Evolutionary conservation across 2,329 filamentous ascomycete species (phyloP), one percentile per base, ranked within the genome.

Genomic region (Fusarium verticillioides): DNA sequence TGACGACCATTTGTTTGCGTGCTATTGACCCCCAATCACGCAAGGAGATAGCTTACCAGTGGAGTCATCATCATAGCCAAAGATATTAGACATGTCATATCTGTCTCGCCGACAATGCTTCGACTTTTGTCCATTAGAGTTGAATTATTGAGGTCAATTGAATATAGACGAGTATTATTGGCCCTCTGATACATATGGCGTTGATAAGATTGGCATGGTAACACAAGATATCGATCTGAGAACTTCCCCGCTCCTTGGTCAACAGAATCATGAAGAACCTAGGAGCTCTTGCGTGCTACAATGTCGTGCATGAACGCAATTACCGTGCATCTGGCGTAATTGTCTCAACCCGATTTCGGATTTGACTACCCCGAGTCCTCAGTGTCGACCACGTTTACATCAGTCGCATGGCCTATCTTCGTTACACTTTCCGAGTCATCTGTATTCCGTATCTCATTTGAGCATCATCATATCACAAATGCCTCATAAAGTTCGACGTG

Each of bases 401-500:
- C 30, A 52, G n/a, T 50, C 11, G 9, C 18, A 26, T 34, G 36
- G 18, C n/a, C 30, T 19, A 2, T 19, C 16, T 52, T 19, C 16
- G 6, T 19, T 10, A 19, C 5, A 15, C 5, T 4, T 34, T 52
- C 11, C 47, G n/a, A 52, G 18, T 19, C 2, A 19, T 15, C 18
- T 34, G 4, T 15, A 2, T 36, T 11, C 16, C 7, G 0, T 12
- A 19, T 26, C 18, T 26, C 9, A 1, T 8, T 15, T 26, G 3
- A 52, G 8, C 6, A 5, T 15, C 2, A 3, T 6, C 1, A 2
- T 18, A 3, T 26, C 7, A 21, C 28, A 21, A 37, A 63, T 68
- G 65, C 42, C 47, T 43, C 65, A 34, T 12, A 39, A 44, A 7
- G 39, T 63, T 18, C 54, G 47, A 21, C 65, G 47, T 28, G 56